phyloP scores from a whole-genome alignment of 371 early-diverging fungal species.

The Mortierella sp. region DNA sequence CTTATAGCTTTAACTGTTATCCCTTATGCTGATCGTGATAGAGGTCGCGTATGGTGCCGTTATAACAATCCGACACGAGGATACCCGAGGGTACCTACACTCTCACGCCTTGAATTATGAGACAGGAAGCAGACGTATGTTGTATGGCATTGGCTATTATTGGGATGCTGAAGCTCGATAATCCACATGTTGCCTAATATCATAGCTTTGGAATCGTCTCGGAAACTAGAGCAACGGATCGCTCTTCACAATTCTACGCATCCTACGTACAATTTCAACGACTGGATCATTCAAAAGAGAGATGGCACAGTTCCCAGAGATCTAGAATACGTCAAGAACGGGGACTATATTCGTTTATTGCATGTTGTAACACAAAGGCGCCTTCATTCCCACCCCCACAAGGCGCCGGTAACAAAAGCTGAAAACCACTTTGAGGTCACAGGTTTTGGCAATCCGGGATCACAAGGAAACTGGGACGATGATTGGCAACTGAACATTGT shows the following conservation, averaged over 20 bases:
- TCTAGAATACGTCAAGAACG: constrained; percentile 61
- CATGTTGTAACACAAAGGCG: constrained; percentile 57
- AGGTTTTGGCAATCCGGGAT: constrained; percentile 64
- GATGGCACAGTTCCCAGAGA: constrained; percentile 56
- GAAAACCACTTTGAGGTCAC: constrained; percentile 92
- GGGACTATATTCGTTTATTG: constrained; percentile 60
- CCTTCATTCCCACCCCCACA: constrained; percentile 85
- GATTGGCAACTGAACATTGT: constrained; percentile 80
- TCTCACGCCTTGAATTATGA: constrained; percentile 85
- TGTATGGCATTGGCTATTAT: too few relatives aligned
- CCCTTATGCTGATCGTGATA: too few relatives aligned
- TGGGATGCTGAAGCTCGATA: too few relatives aligned
- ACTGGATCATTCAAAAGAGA: constrained; percentile 78
- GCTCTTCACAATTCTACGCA: constrained; percentile 94
- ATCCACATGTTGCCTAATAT: too few relatives aligned
- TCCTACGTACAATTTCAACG: constrained; percentile 87
- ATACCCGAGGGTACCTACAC: constrained; percentile 85
- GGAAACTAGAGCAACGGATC: constrained; percentile 86
- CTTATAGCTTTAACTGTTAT: too few relatives aligned
- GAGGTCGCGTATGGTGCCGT: constrained; percentile 85
- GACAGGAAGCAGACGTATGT: constrained; percentile 78
- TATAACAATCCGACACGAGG: constrained; percentile 78
- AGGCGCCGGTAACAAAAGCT: constrained; percentile 84
- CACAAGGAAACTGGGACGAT: constrained; percentile 72
- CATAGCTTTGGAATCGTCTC: too few relatives aligned